Evolutionary conservation across 306 rosid species (phyloP), one percentile per base, ranked within the genome.

Genomic region (Leucaena leucocephala): DNA sequence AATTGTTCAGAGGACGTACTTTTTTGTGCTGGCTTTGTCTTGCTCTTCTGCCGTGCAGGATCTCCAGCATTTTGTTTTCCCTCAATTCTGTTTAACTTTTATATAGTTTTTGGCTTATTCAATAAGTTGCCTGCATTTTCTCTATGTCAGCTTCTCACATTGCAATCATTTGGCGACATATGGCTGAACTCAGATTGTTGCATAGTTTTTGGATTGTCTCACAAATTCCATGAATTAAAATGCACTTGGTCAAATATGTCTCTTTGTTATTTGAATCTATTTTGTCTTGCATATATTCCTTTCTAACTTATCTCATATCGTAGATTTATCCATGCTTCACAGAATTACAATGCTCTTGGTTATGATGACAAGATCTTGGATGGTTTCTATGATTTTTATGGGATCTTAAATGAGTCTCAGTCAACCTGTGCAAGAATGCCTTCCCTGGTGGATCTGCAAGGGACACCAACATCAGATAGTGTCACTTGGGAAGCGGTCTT

Each of bases 311-410:
- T 91, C 99, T 93, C 96, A 95, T 93, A 95, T 93, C 27, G 79
- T 93, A 93, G 99, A 93, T 89, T 93, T 95, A 86, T 88, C 86
- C 91, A 75, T 93, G 91, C 97, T 96, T 93, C 93, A 84, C 99
- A 96, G 99, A 96, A 91, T 96, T 93, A 91, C 96, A 91, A 89
- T 88, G 88, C 92, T 86, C 94, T 96, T 81, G 87, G 98, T 83
- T 93, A 86, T 84, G 98, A 96, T 90, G 99, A 96, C 90, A 93
- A 96, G 93, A 90, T 96, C 85, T 71, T 90, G 83, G 98, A 96
- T 76, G 99, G 98, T 82, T 96, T 96, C 89, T 96, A 96, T 81
- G 99, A 96, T 84, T 91, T 96, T 44, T 93, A 91, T 82, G 99
- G 97, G 78, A 86, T 90, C 72, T 77, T 93, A 84, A 88, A 81